Evolutionary conservation across 176 grass and related monocot genomes (phyloP), one percentile per base, ranked within the genome.

Genomic region (Aegilops sharonensis): DNA sequence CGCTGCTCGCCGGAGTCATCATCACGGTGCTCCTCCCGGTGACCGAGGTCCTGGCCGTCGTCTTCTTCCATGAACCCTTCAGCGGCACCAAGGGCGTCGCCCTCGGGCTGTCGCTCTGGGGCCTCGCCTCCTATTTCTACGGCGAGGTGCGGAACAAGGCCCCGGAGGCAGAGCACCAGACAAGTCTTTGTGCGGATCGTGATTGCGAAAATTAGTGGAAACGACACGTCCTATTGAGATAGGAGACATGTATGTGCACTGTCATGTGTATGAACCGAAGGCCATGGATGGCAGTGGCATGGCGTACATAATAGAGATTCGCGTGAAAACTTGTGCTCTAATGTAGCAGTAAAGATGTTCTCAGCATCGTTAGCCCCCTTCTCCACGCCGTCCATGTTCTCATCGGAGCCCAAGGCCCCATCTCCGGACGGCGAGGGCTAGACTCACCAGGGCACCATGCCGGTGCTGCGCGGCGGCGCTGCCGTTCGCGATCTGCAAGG

Each of bases 91-190:
- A 98, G 57, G 95, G 95, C 62, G 75, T 95, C 3, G 95, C 95
- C 9, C 88, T 98, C 18, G 91, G 11, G 7, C 91, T 98, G 43
- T 90, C 95, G 4, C 88, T 98, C 4, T 98, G 93, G 95, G 95
- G 93, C 15, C 91, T 95, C 48, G 81, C 81, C 56, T 95, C 95
- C 5, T 98, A 98, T 75, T 91, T 92, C 77, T 98, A 98, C 23
- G 93, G 95, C 32, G 95, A 98, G 89, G n/a, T 91, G 63, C 87
- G 82, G 48, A 29, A 87, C 32, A 86, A 81, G 64, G 86, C 84
- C 37, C 75, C 57, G 3, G 34, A 14, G 12, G 45, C 7, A 9
- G 59, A 62, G 45, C 89, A 50, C 12, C 5, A 9, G 7, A 0
- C 42, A 75, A 75, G 24, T 25, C 4, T 45, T 39, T 45, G 39